Conservation (phyloP, 2,329 filamentous ascomycete genomes). For the Bipolaris cookei region DNA sequence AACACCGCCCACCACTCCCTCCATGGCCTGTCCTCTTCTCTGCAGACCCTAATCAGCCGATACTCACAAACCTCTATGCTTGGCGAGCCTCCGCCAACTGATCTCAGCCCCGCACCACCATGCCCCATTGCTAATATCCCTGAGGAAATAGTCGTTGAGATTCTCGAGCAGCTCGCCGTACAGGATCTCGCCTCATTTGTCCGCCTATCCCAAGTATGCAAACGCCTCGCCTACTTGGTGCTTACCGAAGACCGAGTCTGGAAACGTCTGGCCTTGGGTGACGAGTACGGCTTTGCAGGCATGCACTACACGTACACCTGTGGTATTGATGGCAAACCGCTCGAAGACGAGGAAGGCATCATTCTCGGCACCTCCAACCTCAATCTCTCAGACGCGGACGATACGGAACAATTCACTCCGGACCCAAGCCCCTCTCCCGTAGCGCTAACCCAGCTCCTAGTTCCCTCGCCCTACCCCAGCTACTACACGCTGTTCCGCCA, state of each 20-base stretch:
- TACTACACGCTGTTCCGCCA: slow-evolving; percentile 75
- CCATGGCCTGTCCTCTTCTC: slow-evolving; percentile 61
- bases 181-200: slow-evolving; percentile 78
- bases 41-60: slow-evolving; percentile 74
- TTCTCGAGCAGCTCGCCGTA: slow-evolving; percentile 74
- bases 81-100: slow-evolving; percentile 69
- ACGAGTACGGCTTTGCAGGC: slow-evolving; percentile 76
- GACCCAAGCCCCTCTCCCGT: slow-evolving; percentile 10
- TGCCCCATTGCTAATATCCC: slow-evolving; percentile 81
- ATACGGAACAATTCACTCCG: slow-evolving; percentile 13
- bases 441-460: slow-evolving; percentile 42
- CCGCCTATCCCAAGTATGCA: slow-evolving; percentile 81
- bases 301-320: slow-evolving; percentile 84
- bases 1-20: slow-evolving; percentile 64
- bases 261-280: slow-evolving; percentile 74
- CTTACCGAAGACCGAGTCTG: slow-evolving; percentile 85
- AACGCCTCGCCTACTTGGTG: slow-evolving; percentile 83
- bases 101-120: slow-evolving; percentile 74
- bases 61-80: slow-evolving; percentile 76
- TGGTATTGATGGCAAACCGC: slow-evolving; percentile 60
- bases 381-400: slow-evolving; percentile 17
- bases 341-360: slow-evolving; percentile 45
- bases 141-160: slow-evolving; percentile 82
- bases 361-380: slow-evolving; percentile 33
- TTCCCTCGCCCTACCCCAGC: slow-evolving; percentile 49